Percentiles rank a stretch among this genome's conserved stretches.
These are phyloP conservation scores for Blepharisma stoltei DNA, from an alignment of 73 alveolate species.

Conservation along the genomic window DNA sequence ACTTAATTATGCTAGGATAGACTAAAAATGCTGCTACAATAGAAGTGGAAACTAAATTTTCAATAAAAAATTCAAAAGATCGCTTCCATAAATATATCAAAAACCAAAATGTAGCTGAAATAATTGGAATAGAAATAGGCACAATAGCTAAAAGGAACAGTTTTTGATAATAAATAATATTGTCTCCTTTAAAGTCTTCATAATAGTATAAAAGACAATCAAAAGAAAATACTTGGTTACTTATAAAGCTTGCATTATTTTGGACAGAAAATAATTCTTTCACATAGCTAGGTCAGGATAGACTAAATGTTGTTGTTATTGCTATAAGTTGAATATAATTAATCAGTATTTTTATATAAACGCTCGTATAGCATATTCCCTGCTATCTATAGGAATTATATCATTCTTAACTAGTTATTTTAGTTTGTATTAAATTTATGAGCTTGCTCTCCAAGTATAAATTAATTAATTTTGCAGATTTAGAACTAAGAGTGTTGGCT, in stretches of 20 bases:
- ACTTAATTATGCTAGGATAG: slow-evolving; percentile 35
- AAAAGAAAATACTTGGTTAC: slow-evolving; percentile 55
- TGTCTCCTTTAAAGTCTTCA: slow-evolving; percentile 23
- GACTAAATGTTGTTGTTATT: slow-evolving; percentile 54
- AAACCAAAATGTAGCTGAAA: slow-evolving; percentile 36
- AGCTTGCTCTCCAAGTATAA: too few relatives aligned
- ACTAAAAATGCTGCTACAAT: slow-evolving; percentile 35
- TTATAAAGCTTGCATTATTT: slow-evolving; percentile 38
- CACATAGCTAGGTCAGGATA: slow-evolving; percentile 58
- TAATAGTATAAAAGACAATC: slow-evolving; percentile 49
- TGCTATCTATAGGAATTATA: too few relatives aligned
- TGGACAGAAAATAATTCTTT: slow-evolving; percentile 37
- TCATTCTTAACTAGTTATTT: too few relatives aligned
- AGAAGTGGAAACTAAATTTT: slow-evolving; percentile 21
- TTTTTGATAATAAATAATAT: slow-evolving; percentile 40
- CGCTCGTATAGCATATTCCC: too few relatives aligned
- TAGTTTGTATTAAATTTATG: too few relatives aligned
- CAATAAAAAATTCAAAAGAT: slow-evolving; percentile 30
- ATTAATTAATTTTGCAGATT: too few relatives aligned
- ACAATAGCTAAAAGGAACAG: slow-evolving; percentile 35
- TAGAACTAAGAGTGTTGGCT: too few relatives aligned
- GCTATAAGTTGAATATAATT: slow-evolving; percentile 52
- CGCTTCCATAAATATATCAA: slow-evolving; percentile 28
- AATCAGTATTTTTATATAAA: slow-evolving; percentile 56
- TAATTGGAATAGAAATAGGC: slow-evolving; percentile 36